Percentiles rank a stretch among this genome's conserved stretches.
Evolutionary conservation across 192 early-diverging fungal genomes (phyloP).

Genomic region (Nowakowskiella sp.): DNA sequence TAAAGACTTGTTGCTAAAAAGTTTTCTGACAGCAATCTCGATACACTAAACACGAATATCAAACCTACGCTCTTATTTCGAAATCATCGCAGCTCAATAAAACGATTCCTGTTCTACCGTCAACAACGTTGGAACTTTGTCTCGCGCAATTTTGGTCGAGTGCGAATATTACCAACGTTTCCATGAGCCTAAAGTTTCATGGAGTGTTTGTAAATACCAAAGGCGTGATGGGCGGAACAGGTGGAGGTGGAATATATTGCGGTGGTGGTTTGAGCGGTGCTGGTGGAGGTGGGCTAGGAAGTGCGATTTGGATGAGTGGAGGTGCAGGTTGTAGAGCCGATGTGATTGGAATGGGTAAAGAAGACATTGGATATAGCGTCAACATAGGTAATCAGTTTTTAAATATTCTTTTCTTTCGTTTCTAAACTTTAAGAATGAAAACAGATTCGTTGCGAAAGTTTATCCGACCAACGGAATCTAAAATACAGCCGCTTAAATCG

Average conservation of each 20-base stretch:
- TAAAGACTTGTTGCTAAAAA: too few relatives aligned
- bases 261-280: conserved; percentile 31
- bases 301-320: too few relatives aligned
- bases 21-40: conserved; percentile 43
- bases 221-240: conserved; percentile 29
- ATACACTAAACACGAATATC: conserved; percentile 52
- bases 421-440: background rate
- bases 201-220: conserved; percentile 49
- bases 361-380: conserved; percentile 51
- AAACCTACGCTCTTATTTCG: too few relatives aligned
- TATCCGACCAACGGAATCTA: conserved; percentile 56
- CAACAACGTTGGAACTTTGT: conserved; percentile 66
- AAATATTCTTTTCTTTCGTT: background rate
- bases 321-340: too few relatives aligned
- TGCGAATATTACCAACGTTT: conserved; percentile 58
- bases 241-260: conserved; percentile 14
- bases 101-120: conserved; percentile 55
- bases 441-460: conserved; percentile 56
- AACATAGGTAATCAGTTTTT: conserved; percentile 32
- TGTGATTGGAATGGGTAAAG: too few relatives aligned
- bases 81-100: too few relatives aligned
- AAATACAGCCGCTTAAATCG: conserved; percentile 57
- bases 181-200: conserved; percentile 69
- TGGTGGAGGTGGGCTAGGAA: conserved; percentile 17
- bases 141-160: conserved; percentile 88